Percentiles rank a stretch among this genome's conserved stretches.
phyloP scores from a whole-genome alignment of 2,329 filamentous ascomycete genomes.

The Arthrobotrys conoides region DNA sequence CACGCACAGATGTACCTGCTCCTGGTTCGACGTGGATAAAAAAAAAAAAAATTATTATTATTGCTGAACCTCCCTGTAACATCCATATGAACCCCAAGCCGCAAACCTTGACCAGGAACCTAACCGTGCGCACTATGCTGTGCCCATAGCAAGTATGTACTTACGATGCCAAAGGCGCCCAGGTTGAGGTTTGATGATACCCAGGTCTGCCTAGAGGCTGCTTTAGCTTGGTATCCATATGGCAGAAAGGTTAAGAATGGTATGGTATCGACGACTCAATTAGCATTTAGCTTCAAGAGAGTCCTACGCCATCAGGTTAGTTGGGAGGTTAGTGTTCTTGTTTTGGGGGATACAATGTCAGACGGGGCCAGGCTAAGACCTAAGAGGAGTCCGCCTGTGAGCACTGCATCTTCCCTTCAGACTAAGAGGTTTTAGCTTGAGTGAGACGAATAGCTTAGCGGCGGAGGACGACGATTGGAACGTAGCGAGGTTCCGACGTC shows the following conservation, averaged over 20 bases:
- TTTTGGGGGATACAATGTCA: conserved; percentile 23
- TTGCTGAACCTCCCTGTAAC: conserved; percentile 43
- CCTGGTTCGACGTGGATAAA: background rate
- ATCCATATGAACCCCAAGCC: conserved; percentile 16
- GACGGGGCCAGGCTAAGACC: conserved; percentile 15
- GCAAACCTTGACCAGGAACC: conserved; percentile 55
- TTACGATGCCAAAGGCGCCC: background rate
- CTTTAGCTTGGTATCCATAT: background rate
- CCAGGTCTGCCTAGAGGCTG: background rate
- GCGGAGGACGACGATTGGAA: conserved; percentile 49
- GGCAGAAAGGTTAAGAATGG: background rate
- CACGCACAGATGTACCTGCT: background rate
- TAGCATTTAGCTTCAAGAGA: background rate
- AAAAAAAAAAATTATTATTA: conserved; percentile 13
- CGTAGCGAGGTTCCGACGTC: conserved; percentile 58
- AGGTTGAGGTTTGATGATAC: conserved; percentile 6
- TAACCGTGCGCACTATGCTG: conserved; percentile 2
- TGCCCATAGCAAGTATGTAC: no score
- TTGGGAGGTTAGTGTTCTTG: conserved; percentile 6
- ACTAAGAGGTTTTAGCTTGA: conserved; percentile 3
- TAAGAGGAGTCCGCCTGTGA: background rate
- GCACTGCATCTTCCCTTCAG: conserved; percentile 8
- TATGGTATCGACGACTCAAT: background rate
- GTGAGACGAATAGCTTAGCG: conserved; percentile 44
- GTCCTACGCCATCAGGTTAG: conserved; percentile 18